These are phyloP conservation scores for Boletus bicolor DNA, from an alignment of 768 basidiomycete genomes.

Conservation along the genomic window DNA sequence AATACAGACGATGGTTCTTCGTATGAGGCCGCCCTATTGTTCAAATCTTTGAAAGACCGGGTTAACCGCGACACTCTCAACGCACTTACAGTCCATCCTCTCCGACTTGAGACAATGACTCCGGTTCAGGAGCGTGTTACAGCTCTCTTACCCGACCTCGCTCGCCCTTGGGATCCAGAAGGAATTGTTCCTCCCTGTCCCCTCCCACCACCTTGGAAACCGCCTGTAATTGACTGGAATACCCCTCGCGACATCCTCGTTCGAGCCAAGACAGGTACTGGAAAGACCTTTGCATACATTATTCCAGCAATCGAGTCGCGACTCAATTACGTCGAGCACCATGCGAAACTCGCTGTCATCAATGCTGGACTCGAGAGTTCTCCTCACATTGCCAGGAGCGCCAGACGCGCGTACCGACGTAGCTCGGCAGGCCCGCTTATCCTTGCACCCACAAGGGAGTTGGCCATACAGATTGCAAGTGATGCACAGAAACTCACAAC, in stretches of 20 bases:
- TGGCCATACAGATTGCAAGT: conserved; percentile 85
- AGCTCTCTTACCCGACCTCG: conserved; percentile 67
- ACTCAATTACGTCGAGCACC: conserved; percentile 50
- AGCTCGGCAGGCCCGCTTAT: conserved; percentile 67
- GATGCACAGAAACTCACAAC: conserved; percentile 68
- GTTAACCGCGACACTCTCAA: conserved; percentile 45
- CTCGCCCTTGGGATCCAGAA: conserved; percentile 46
- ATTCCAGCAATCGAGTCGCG: conserved; percentile 83
- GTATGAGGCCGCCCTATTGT: conserved; percentile 13
- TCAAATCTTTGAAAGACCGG: conserved; percentile 37
- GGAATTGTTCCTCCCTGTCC: conserved; percentile 3
- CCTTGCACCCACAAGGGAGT: conserved; percentile 86
- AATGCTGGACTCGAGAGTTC: conserved; percentile 42
- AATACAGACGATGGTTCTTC: background rate
- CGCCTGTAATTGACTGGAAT: conserved; percentile 3
- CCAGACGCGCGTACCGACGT: conserved; percentile 39
- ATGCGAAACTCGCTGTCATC: conserved; percentile 38
- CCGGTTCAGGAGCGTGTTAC: conserved; percentile 80
- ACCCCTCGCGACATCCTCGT: conserved; percentile 70
- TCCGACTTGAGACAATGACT: conserved; percentile 70
- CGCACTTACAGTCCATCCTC: conserved; percentile 62
- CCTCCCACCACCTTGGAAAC: background rate
- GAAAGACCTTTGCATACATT: conserved; percentile 87
- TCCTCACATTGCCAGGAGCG: conserved; percentile 27
- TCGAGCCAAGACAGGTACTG: conserved; percentile 85